Evolutionary conservation across 2,329 filamentous ascomycete genomes (phyloP), one percentile per base, ranked within the genome.

Genomic region (Arthrinium puccinioides): DNA sequence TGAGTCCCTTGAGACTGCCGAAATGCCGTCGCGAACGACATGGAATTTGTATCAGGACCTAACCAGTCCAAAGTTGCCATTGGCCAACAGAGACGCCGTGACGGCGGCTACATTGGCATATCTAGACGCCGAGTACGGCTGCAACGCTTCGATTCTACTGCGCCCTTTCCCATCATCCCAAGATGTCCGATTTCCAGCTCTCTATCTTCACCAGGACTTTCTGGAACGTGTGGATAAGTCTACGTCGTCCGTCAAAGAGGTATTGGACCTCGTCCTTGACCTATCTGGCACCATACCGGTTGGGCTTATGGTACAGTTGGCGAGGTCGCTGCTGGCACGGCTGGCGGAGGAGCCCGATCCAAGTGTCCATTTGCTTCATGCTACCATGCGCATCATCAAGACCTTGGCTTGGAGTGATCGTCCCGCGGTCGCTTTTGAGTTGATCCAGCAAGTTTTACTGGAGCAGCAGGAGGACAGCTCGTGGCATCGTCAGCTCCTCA

Each of bases 401-500:
- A 25, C 37, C 1, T 25, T 63, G 6, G 41, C 53, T 2, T 32
- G 26, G 2, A 51, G 56, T 18, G 57, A 62, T 13, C 47, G 49
- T 15, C 60, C 61, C 0, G 38, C 40, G 1, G 34, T 52, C 2
- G 60, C 60, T 0, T 51, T 47, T 6, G 46, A 54, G 0, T 51
- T 61, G 2, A 49, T 63, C 4, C 48, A 45, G 3, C 39, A 55
- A 13, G 28, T 61, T 9, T 41, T 61, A 4, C 28, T 61, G 11
- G 42, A 60, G 4, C 40, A 48, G 8, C 41, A 41, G 4, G 49
- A 54, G 6, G 48, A 54, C 16, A 61, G 54, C 27, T 52, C 55
- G 2, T 62, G 54, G 55, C 56, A 61, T 33, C 49, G 56, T 0
- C 45, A 51, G 18, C 38, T 62, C 3, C 42, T 63, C 21, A 54